phyloP scores from a whole-genome alignment of 148 eudicot species.

The Heliosperma pusillum region DNA sequence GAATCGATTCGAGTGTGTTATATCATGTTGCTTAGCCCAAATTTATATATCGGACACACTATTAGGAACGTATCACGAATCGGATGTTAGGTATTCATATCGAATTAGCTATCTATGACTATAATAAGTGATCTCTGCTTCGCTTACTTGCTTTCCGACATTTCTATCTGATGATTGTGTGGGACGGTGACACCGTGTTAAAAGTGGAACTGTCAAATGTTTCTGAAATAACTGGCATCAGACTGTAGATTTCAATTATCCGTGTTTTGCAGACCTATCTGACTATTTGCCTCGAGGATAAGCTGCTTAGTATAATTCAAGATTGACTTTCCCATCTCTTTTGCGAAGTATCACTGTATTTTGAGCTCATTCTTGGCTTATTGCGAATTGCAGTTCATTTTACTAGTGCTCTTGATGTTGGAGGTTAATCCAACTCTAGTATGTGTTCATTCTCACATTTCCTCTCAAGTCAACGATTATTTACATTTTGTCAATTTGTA shows the following conservation, averaged over 20 bases:
- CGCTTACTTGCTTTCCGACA: too few relatives aligned
- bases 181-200: background rate
- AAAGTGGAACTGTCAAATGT: background rate
- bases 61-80: background rate
- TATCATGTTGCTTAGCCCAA: background rate
- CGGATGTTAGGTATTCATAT: background rate
- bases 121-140: background rate
- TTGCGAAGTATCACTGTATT: background rate
- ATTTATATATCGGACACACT: background rate
- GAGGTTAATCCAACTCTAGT: background rate
- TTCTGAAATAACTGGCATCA: background rate
- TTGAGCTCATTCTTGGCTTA: background rate
- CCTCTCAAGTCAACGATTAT: background rate
- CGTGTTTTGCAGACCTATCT: background rate
- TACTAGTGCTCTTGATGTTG: background rate
- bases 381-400: background rate
- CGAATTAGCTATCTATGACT: background rate
- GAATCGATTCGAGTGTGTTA: background rate
- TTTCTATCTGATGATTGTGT: background rate
- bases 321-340: background rate
- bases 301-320: background rate
- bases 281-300: background rate
- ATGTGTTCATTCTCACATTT: background rate
- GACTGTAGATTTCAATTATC: background rate
- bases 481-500: background rate